Conservation (phyloP, 2,329 filamentous ascomycete genomes). For the Amauroascus niger region DNA sequence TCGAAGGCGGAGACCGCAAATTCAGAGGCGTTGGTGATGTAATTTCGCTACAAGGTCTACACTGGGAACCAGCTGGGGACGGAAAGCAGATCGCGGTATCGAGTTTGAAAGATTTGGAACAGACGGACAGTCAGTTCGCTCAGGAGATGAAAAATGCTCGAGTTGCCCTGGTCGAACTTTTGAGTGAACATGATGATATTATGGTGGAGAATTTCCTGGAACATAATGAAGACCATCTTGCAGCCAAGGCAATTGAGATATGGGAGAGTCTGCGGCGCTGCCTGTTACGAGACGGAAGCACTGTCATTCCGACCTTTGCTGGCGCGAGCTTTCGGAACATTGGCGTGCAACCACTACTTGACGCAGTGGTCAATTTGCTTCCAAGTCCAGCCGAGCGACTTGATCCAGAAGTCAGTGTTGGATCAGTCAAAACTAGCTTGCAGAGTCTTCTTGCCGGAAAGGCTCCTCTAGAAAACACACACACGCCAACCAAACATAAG, state of each 20-base stretch:
- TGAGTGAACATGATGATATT: constrained; percentile 80
- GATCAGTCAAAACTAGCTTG: constrained; percentile 47
- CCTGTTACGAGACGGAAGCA: constrained; percentile 54
- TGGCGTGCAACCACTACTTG: constrained; percentile 81
- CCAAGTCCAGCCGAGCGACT: constrained; percentile 73
- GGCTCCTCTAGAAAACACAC: constrained; percentile 30
- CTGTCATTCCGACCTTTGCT: constrained; percentile 76
- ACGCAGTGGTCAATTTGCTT: constrained; percentile 78
- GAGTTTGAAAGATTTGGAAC: constrained; percentile 45
- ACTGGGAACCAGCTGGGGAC: constrained; percentile 60
- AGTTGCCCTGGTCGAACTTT: constrained; percentile 64
- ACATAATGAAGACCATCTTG: constrained; percentile 59
- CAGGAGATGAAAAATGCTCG: constrained; percentile 67
- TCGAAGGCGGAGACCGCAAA: constrained; percentile 59
- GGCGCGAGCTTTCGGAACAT: constrained; percentile 91
- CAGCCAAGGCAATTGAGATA: constrained; percentile 57
- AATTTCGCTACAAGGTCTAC: constrained; percentile 62
- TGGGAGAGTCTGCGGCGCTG: constrained; percentile 64
- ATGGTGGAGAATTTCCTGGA: constrained; percentile 80
- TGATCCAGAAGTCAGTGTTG: constrained; percentile 65
- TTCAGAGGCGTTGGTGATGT: constrained; percentile 81
- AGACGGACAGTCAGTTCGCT: constrained; percentile 43
- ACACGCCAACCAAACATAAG: constrained; percentile 30
- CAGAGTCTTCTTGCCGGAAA: constrained; percentile 41
- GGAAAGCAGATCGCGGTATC: constrained; percentile 53